Base-by-base conservation (phyloP, 1,284 basidiomycete species). In the Ceratobasidium sp. region DNA sequence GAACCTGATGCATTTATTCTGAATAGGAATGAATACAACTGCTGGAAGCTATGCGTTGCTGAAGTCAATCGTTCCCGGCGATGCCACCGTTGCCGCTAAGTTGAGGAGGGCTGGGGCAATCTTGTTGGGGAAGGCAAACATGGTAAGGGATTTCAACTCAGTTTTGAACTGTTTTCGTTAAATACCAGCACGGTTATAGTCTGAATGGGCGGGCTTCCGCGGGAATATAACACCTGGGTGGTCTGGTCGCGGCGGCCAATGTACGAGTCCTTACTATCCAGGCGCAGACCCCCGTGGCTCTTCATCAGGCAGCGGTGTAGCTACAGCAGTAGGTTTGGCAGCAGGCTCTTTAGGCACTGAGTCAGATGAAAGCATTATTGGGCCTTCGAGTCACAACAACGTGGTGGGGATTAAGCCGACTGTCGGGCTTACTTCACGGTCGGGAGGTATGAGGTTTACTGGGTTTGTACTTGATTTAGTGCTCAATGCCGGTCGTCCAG, bases 51-150 rank as follows among this genome's bases (percentile, higher is more conserved):
- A 88, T 80, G 87, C 87, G 10, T 85, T 92, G 2, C 83, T 91
- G 3, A 86, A 86, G 2, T 91, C 90, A 0, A 83, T 92, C 52
- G 89, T 91, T 4, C 90, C 90, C 0, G 86, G 88, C 20, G 92
- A 93, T 81, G 89, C 92, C 2, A 88, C 88, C 0, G 89, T 92
- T 3, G 88, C 91, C 0, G 88, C 88, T 59, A 87, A 86, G 46
- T 86, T 93, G 10, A 87, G 92, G 0, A 86, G 85, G 61, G 92
- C 92, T 3, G 92, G 92, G 3, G 92, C 92, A 0, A 90, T 94
- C 79, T 86, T 75, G 9, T 15, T 78, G 87, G 88, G 90, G n/a
- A 92, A 92, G 82, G 86, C 90, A n/a, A 90, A 89, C 80, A 84
- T 91, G 28, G 57, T 69, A 42, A 20, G 70, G 52, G 12, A 20